Evolutionary conservation across 2,329 filamentous ascomycete genomes (phyloP).

Genomic region (Exophiala lecanii-corni): DNA sequence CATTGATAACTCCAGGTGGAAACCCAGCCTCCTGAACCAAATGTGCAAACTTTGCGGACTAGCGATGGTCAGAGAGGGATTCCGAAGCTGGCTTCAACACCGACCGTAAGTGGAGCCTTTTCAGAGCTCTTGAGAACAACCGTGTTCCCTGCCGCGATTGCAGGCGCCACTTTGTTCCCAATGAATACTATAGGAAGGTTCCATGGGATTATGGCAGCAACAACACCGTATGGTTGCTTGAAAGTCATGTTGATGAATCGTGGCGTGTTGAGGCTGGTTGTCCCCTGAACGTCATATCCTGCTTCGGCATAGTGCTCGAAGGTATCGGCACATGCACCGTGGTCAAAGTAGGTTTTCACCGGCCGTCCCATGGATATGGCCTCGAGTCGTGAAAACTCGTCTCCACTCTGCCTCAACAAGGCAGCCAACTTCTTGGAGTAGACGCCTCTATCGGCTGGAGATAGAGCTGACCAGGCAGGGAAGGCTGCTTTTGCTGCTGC

Average conservation of each 20-base stretch:
- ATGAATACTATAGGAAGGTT: slow-evolving; percentile 49
- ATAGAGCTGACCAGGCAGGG: slow-evolving; percentile 36
- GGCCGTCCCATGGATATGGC: slow-evolving; percentile 35
- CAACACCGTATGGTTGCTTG: slow-evolving; percentile 21
- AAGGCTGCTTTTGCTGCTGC: slow-evolving; percentile 36
- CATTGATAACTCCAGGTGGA: slow-evolving; percentile 70
- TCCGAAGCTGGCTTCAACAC: slow-evolving; percentile 58
- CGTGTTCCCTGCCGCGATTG: slow-evolving; percentile 34
- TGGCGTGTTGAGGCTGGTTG: slow-evolving; percentile 20
- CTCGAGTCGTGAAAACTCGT: slow-evolving; percentile 34
- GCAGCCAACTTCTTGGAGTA: slow-evolving; percentile 33
- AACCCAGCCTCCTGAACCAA: slow-evolving; percentile 70
- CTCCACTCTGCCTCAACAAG: slow-evolving; percentile 29
- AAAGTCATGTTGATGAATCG: slow-evolving; percentile 23
- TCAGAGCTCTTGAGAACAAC: slow-evolving; percentile 30
- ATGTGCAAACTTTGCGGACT: slow-evolving; percentile 51
- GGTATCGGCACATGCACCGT: slow-evolving; percentile 10
- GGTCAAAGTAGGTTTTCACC: slow-evolving; percentile 16
- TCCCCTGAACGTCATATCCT: slow-evolving; percentile 25
- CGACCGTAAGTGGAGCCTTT: slow-evolving; percentile 33
- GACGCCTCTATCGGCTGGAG: slow-evolving; percentile 29
- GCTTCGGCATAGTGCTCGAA: slow-evolving; percentile 21
- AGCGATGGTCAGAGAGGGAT: slow-evolving; percentile 31
- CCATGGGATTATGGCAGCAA: slow-evolving; percentile 56
- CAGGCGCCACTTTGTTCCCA: slow-evolving; percentile 37